These are phyloP conservation scores for Xanthoconium separans DNA, from an alignment of 1,284 basidiomycete genomes.

Conservation along the genomic window DNA sequence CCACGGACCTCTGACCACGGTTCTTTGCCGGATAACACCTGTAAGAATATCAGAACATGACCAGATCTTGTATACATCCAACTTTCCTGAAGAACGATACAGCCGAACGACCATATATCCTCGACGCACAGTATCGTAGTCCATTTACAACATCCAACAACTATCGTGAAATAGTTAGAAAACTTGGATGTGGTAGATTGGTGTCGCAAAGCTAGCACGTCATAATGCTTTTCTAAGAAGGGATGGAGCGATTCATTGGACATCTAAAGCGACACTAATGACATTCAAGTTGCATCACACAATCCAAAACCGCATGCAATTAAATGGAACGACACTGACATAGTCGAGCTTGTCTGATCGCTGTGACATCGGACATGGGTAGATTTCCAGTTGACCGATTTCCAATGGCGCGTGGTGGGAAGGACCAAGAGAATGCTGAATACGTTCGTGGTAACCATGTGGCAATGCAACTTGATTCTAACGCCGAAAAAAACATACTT, in stretches of 20 bases:
- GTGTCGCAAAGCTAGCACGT: not conserved
- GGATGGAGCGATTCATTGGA: slow-evolving; percentile 10
- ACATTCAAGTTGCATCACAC: not conserved
- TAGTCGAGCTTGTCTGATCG: slow-evolving; percentile 16
- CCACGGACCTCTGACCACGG: slow-evolving; percentile 5
- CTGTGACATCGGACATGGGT: no score
- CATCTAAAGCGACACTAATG: no score
- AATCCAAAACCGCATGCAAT: slow-evolving; percentile 16
- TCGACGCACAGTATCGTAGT: slow-evolving; percentile 16
- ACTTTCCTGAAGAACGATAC: no score
- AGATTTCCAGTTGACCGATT: no score
- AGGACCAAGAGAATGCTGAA: no score
- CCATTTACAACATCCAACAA: slow-evolving; percentile 10
- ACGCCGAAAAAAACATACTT: no score
- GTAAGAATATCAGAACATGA: not conserved
- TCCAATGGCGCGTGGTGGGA: no score
- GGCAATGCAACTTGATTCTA: no score
- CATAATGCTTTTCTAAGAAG: slow-evolving; percentile 7
- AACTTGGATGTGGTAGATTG: not conserved
- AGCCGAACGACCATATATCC: no score
- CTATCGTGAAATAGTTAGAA: slow-evolving; percentile 1
- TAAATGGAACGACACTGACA: slow-evolving; percentile 18
- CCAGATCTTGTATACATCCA: no score
- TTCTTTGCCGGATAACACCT: slow-evolving; percentile 9
- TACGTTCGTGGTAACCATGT: no score